Evolutionary conservation across 2,329 filamentous ascomycete genomes (phyloP).

Genomic region (Cladosporium cucumerinum): DNA sequence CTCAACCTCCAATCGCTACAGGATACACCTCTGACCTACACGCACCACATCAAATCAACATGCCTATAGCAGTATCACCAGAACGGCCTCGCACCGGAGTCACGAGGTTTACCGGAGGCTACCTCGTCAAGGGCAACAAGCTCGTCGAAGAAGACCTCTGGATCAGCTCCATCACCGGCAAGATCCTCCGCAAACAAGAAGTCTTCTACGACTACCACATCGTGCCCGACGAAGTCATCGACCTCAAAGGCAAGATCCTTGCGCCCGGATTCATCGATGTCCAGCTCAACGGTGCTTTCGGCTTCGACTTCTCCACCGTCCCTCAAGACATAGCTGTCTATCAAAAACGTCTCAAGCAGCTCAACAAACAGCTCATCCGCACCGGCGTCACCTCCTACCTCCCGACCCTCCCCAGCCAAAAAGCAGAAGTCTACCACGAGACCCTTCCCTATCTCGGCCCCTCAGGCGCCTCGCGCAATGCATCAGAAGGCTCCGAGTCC

Average conservation of each 20-base stretch:
- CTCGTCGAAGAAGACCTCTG: slow-evolving; percentile 80
- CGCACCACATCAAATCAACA: slow-evolving; percentile 21
- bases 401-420: slow-evolving; percentile 80
- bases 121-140: slow-evolving; percentile 64
- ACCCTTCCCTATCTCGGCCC: slow-evolving; percentile 76
- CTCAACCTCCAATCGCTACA: not conserved
- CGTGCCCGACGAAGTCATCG: slow-evolving; percentile 69
- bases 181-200: slow-evolving; percentile 69
- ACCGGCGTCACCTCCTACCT: slow-evolving; percentile 87
- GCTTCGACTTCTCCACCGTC: slow-evolving; percentile 84
- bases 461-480: slow-evolving; percentile 57
- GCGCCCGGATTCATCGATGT: slow-evolving; percentile 85
- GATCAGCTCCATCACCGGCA: slow-evolving; percentile 77
- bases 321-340: slow-evolving; percentile 63
- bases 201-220: slow-evolving; percentile 65
- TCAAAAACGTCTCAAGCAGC: slow-evolving; percentile 64
- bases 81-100: slow-evolving; percentile 51
- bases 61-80: slow-evolving; percentile 41
- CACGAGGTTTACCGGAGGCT: slow-evolving; percentile 66
- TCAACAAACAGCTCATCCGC: slow-evolving; percentile 68
- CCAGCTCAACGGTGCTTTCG: slow-evolving; percentile 88
- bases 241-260: slow-evolving; percentile 79
- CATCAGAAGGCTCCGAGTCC: slow-evolving; percentile 74
- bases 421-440: slow-evolving; percentile 75
- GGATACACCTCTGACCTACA: not conserved